phyloP scores from a whole-genome alignment of 2,329 filamentous ascomycete species.

The Cryphonectria nitschkei region DNA sequence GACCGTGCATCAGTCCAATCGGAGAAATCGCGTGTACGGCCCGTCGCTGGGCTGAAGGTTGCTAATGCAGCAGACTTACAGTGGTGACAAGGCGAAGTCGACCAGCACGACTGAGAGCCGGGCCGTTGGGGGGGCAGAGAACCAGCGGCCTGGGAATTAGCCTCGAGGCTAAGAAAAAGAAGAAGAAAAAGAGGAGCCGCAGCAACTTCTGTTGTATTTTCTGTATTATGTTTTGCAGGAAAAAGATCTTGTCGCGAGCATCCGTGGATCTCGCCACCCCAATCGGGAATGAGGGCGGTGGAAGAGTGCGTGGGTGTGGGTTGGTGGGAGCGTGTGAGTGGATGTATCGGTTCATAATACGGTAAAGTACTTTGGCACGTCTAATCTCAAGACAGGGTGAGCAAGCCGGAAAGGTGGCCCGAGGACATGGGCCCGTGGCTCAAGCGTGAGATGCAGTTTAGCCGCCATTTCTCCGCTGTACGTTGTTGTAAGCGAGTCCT shows the following conservation, averaged over 20 bases:
- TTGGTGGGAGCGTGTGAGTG: neutral
- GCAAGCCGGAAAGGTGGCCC: slow-evolving; percentile 10
- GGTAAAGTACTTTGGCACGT: neutral
- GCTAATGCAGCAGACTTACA: neutral
- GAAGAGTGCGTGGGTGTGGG: neutral
- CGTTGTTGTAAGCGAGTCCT: neutral
- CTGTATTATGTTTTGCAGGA: neutral
- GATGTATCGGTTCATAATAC: neutral
- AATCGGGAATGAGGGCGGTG: neutral
- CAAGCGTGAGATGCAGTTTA: slow-evolving; percentile 6
- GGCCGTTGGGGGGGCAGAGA: neutral
- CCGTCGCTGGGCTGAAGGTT: slow-evolving; percentile 3
- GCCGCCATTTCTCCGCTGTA: slow-evolving; percentile 6
- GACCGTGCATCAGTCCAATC: neutral
- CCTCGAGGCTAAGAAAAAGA: neutral
- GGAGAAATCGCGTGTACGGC: slow-evolving; percentile 11
- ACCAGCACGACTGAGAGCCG: neutral
- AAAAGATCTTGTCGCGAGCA: neutral
- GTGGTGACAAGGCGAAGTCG: neutral
- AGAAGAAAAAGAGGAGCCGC: neutral
- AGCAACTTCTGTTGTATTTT: neutral
- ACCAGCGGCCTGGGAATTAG: slow-evolving; percentile 9
- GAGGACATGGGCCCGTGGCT: neutral
- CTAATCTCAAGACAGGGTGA: neutral
- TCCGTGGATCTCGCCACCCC: neutral